Base-by-base conservation (phyloP, 495 filamentous ascomycete species). In the Tuber borchii region DNA sequence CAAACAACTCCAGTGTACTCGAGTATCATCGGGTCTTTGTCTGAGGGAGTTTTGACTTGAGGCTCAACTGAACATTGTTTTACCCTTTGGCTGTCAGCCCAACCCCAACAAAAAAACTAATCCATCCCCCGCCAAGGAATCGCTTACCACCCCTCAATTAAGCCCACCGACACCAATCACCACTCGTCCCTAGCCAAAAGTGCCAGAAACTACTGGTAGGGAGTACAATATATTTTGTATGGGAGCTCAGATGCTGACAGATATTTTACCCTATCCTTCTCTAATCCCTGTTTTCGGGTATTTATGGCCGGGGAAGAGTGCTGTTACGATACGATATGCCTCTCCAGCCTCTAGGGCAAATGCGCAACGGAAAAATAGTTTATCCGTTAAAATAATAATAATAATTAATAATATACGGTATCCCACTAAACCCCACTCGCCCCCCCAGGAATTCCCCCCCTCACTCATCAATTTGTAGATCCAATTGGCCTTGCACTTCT, bases 81-180 rank as follows among this genome's bases (percentile, higher is more conserved):
- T 20, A 2, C 26, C 6, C 16, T 61, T 61, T 56, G n/a, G 51
- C n/a, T 65, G 56, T 26, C 56, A 31, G n/a, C n/a, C 8, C 1
- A 56, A 34, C 56, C 56, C 56, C 56, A 65, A 65, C 56, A 65
- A 65, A 65, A 65, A 65, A 65, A 61, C 31, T 5, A 56, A 10
- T 12, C n/a, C n/a, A 14, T 26, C n/a, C n/a, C 51, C 14, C 26
- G 56, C 12, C 56, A 34, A 65, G 26, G 20, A 12, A 65, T 65
- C 12, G 56, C 56, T 65, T 65, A 19, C 2, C 56, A 34, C 56
- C 26, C 31, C 56, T 65, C 56, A 65, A 65, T 34, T 34, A 65
- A 1, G 56, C 26, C 56, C 26, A 34, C 3, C 56, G 39, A 4
- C 39, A 40, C 39, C 3, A 40, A 40, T 40, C 3, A 40, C 39